These are phyloP conservation scores for Prunus kanzakura DNA, from an alignment of 306 rosid genomes.

Conservation along the genomic window DNA sequence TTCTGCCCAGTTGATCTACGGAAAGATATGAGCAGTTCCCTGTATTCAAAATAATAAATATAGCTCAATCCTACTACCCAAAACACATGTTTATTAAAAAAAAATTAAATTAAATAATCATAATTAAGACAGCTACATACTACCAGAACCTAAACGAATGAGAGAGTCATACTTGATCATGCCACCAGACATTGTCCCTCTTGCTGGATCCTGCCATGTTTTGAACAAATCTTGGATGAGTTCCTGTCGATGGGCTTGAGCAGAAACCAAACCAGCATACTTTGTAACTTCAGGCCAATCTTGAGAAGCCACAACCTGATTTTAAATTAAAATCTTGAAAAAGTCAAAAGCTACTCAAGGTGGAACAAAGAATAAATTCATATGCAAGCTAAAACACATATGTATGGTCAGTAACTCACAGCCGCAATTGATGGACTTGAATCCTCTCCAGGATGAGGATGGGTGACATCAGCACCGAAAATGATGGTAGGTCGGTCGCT, in stretches of 20 bases:
- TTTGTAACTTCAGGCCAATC: conserved; percentile 89
- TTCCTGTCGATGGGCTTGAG: conserved; percentile 79
- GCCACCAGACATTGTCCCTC: conserved; percentile 70
- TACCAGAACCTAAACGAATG: background rate
- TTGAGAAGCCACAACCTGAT: conserved; percentile 82
- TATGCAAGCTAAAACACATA: background rate
- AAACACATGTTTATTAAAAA: background rate
- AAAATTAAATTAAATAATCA: background rate
- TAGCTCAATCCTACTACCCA: background rate
- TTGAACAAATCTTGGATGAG: conserved; percentile 73
- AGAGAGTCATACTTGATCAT: conserved; percentile 62
- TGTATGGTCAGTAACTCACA: conserved; percentile 31
- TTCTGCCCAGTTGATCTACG: conserved; percentile 96
- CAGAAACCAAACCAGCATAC: conserved; percentile 74
- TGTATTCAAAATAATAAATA: conserved; percentile 18
- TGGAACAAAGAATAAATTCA: background rate
- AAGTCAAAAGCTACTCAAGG: background rate
- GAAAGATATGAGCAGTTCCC: conserved; percentile 97
- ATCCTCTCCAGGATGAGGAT: conserved; percentile 70
- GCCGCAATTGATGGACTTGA: conserved; percentile 76
- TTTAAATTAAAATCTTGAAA: conserved; percentile 3
- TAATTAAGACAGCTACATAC: background rate
- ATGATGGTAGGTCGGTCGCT: conserved; percentile 79
- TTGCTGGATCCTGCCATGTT: conserved; percentile 74
- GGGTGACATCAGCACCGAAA: conserved; percentile 84